These are phyloP conservation scores for Neovahlkampfia damariscottae DNA, from an alignment of 78 protist species.

Conservation along the genomic window DNA sequence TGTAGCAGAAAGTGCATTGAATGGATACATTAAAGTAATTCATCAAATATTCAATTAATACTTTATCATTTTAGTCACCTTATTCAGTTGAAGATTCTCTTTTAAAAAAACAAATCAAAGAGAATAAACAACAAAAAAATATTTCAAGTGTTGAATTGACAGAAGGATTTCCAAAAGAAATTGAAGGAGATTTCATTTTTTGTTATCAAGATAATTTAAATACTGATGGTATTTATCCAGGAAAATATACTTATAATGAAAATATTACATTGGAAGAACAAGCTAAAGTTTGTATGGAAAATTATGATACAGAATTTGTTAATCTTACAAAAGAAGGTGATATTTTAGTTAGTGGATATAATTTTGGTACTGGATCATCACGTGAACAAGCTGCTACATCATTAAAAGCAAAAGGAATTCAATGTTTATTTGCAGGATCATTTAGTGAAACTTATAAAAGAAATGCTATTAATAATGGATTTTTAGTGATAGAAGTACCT, in stretches of 20 bases:
- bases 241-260: slow-evolving; percentile 51
- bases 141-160: not conserved
- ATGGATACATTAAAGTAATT: slow-evolving; percentile 30
- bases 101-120: not conserved
- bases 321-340: slow-evolving; percentile 9
- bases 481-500: slow-evolving; percentile 31
- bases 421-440: slow-evolving; percentile 29
- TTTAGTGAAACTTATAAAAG: slow-evolving; percentile 56
- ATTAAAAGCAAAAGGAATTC: slow-evolving; percentile 27
- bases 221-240: slow-evolving; percentile 57
- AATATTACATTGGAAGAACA: slow-evolving; percentile 25
- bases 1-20: slow-evolving; percentile 47
- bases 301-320: slow-evolving; percentile 39
- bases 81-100: not conserved
- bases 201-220: slow-evolving; percentile 49
- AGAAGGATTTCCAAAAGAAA: slow-evolving; percentile 9
- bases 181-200: slow-evolving; percentile 17
- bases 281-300: slow-evolving; percentile 59
- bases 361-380: slow-evolving; percentile 54
- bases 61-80: not conserved
- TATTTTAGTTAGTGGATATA: slow-evolving; percentile 45
- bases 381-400: slow-evolving; percentile 58
- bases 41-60: not conserved
- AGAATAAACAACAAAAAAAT: not conserved
- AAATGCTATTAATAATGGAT: slow-evolving; percentile 57